These are phyloP conservation scores for Globisporangium carolinianum DNA, from an alignment of 352 stramenopile genomes.

Conservation along the genomic window DNA sequence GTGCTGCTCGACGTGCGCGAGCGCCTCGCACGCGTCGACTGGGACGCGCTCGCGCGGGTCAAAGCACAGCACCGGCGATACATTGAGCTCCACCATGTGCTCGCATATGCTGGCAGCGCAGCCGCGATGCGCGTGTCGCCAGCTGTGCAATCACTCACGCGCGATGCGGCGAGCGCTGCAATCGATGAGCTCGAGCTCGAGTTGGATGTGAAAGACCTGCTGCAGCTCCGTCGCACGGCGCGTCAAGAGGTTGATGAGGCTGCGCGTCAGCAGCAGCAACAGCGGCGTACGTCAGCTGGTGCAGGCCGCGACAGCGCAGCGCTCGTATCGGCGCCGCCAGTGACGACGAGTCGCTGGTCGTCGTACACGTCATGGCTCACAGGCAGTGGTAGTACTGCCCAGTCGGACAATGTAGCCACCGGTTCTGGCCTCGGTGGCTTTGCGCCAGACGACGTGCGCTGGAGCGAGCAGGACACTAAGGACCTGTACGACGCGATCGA, in stretches of 20 bases:
- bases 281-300: constrained; percentile 1
- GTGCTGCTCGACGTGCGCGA: constrained; percentile 70
- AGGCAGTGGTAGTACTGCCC: constrained; percentile 8
- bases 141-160: constrained; percentile 33
- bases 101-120: constrained; percentile 16
- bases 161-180: constrained; percentile 35
- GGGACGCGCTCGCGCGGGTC: constrained; percentile 33
- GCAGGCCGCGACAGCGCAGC: background rate
- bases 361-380: constrained; percentile 74
- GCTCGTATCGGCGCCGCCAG: constrained; percentile 14
- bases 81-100: constrained; percentile 47
- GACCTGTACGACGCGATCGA: constrained; percentile 77
- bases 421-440: background rate
- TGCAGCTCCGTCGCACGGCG: constrained; percentile 45
- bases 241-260: constrained; percentile 34
- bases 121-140: constrained; percentile 30
- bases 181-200: constrained; percentile 64
- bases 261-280: constrained; percentile 27
- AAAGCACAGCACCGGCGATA: constrained; percentile 39
- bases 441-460: constrained; percentile 45
- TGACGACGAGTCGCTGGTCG: constrained; percentile 53
- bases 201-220: constrained; percentile 65
- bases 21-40: constrained; percentile 63
- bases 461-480: constrained; percentile 82
- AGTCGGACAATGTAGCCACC: background rate